Evolutionary conservation across 2,329 filamentous ascomycete genomes (phyloP).

Genomic region (Aspergillus fructus): DNA sequence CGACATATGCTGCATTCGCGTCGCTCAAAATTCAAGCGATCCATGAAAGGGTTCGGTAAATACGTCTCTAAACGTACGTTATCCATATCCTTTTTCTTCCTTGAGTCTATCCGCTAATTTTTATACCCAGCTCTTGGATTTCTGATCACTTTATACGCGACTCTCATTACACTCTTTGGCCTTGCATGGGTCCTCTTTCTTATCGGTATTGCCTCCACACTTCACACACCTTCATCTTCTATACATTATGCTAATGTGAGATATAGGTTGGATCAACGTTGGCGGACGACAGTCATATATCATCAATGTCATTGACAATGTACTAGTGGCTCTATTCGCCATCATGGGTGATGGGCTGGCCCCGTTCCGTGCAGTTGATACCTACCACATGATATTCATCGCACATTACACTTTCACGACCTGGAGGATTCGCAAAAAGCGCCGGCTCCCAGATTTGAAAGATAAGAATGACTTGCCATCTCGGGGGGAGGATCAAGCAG

Average conservation of each 20-base stretch:
- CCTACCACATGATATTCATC: slow-evolving; percentile 84
- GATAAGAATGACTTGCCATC: slow-evolving; percentile 69
- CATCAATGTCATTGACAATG: slow-evolving; percentile 69
- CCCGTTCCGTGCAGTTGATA: slow-evolving; percentile 76
- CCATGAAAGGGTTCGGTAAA: slow-evolving; percentile 76
- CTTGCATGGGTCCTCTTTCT: slow-evolving; percentile 88
- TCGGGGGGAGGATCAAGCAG: slow-evolving; percentile 41
- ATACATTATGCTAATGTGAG: background rate
- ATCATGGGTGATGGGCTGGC: slow-evolving; percentile 69
- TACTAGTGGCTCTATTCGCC: slow-evolving; percentile 69
- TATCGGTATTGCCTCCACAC: slow-evolving; percentile 56
- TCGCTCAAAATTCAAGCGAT: slow-evolving; percentile 74
- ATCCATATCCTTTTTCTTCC: background rate
- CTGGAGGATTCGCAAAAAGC: slow-evolving; percentile 64
- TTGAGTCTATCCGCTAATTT: background rate
- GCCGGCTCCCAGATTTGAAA: slow-evolving; percentile 60
- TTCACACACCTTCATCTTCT: background rate
- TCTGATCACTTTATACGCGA: slow-evolving; percentile 79
- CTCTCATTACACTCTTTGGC: slow-evolving; percentile 79
- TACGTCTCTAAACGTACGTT: slow-evolving; percentile 67
- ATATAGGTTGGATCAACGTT: slow-evolving; percentile 73
- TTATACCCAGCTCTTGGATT: slow-evolving; percentile 65
- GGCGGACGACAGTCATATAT: slow-evolving; percentile 68
- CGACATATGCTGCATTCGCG: slow-evolving; percentile 84
- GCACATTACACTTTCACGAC: slow-evolving; percentile 68